A percentile compares a stretch with the other conserved stretches of the same genome.
These are phyloP conservation scores for Nadsonia starkeyi-henricii DNA, from an alignment of 1,139 yeast genomes.

Conservation along the genomic window DNA sequence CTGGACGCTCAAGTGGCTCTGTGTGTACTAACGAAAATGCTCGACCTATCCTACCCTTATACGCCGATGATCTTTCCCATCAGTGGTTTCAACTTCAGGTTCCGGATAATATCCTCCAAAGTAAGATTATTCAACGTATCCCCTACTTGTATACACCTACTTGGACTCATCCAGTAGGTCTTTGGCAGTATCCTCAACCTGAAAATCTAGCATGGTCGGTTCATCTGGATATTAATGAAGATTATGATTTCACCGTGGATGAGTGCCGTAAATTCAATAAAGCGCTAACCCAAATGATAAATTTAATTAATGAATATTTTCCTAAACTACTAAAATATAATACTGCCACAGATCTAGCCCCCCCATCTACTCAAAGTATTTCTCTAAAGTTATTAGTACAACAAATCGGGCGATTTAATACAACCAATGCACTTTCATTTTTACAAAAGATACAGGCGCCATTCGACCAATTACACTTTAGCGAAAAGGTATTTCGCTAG, in stretches of 20 bases:
- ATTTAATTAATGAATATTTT: constrained; percentile 6
- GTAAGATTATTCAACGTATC: constrained; percentile 32
- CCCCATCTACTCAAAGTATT: no score
- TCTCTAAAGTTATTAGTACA: no score
- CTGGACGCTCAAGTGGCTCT: constrained; percentile 22
- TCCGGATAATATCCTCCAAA: constrained; percentile 13
- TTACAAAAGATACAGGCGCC: no score
- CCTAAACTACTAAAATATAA: no score
- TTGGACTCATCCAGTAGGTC: constrained; percentile 32
- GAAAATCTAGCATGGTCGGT: constrained; percentile 33
- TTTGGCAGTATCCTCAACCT: constrained; percentile 15
- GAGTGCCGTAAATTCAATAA: constrained; percentile 30
- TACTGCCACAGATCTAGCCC: no score
- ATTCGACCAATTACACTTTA: no score
- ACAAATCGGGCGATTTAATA: no score
- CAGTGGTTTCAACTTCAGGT: constrained; percentile 32
- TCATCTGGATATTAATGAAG: constrained; percentile 37
- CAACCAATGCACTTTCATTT: no score
- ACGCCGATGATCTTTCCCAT: constrained; percentile 41
- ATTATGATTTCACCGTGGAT: constrained; percentile 28
- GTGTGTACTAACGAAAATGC: constrained; percentile 20
- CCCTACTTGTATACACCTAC: constrained; percentile 47
- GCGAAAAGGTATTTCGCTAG: no score
- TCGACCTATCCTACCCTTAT: constrained; percentile 41
- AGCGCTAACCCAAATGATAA: constrained; percentile 15